Evolutionary conservation across 148 eudicot genomes (phyloP), one percentile per base, ranked within the genome.

Genomic region (Camellia lanceoleosa): DNA sequence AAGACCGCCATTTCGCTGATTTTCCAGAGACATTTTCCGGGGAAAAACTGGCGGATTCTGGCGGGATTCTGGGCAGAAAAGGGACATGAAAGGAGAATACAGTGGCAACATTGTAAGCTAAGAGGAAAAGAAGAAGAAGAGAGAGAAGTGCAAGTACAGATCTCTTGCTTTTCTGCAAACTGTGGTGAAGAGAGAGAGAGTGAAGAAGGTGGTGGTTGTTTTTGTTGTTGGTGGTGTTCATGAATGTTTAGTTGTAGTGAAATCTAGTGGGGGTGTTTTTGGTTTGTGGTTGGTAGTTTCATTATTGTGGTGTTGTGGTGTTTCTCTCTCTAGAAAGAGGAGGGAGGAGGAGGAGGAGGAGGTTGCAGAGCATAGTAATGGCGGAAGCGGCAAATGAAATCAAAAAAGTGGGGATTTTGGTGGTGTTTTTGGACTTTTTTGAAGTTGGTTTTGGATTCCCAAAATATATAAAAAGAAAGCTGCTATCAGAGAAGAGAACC

Each of bases 301-400:
- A 47, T 64, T 30, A 23, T 68, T 9, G 46, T 52, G 58, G 55
- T 23, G 23, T 23, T 7, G 56, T 18, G 4, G 1, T n/a, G 51
- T 71, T 51, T 72, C 61, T 51, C 61, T 52, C 75, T 72, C 60
- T 49, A 51, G 59, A 6, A n/a, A 42, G 58, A 71, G 47, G 73
- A 18, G 60, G n/a, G n/a, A n/a, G n/a, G n/a, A n/a, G n/a, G n/a
- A n/a, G 10, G 59, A 52, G 61, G 8, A 67, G 47, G 7, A 46
- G 73, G 73, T 15, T 0, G 73, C 14, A 47, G 7, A 47, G 60
- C 60, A 54, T 52, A 19, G 23, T 72, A 3, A 52, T 51, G 61
- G 75, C 43, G 75, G 61, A 64, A 23, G 68, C 68, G 42, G 68
- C 74, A 71, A 71, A 47, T 49, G 38, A 71, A 71, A 71, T 71